A percentile compares a stretch with the other conserved stretches of the same genome.
Conservation (phyloP, 352 stramenopile genomes). For the Pythium grandisporangium region DNA sequence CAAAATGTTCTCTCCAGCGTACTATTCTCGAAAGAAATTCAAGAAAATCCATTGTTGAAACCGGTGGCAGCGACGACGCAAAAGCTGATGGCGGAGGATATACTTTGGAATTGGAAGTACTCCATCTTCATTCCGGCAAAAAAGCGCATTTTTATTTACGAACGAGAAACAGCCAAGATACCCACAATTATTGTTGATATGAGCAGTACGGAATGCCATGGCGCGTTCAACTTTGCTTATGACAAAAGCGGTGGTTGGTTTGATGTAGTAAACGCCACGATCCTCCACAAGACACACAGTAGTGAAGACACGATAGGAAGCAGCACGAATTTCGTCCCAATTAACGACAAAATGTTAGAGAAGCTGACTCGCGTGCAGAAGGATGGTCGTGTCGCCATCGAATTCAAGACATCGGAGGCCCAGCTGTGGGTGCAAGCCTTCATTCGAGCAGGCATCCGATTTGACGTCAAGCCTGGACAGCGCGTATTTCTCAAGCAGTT, state of each 20-base stretch:
- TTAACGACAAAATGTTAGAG: slow-evolving; percentile 17
- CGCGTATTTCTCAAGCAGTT: slow-evolving; percentile 46
- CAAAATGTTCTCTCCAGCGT: slow-evolving; percentile 38
- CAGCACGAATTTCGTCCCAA: slow-evolving; percentile 16
- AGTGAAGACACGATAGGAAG: slow-evolving; percentile 1
- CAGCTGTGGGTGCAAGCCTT: slow-evolving; percentile 53
- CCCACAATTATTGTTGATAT: slow-evolving; percentile 49
- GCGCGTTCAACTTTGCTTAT: slow-evolving; percentile 30
- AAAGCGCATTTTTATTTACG: slow-evolving; percentile 58
- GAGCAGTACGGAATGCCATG: slow-evolving; percentile 27
- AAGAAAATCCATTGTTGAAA: slow-evolving; percentile 19
- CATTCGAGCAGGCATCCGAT: slow-evolving; percentile 26
- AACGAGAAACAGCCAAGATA: slow-evolving; percentile 21
- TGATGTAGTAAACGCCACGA: slow-evolving; percentile 35
- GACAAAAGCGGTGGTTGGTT: slow-evolving; percentile 41
- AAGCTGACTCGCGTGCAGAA: slow-evolving; percentile 25
- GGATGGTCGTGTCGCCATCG: slow-evolving; percentile 26
- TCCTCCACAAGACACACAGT: slow-evolving; percentile 15
- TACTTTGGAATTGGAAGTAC: slow-evolving; percentile 70
- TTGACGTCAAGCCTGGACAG: slow-evolving; percentile 41
- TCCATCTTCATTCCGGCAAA: slow-evolving; percentile 39
- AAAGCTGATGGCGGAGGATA: slow-evolving; percentile 20
- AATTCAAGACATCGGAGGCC: slow-evolving; percentile 41
- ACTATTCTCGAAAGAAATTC: slow-evolving; percentile 25
- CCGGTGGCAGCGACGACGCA: slow-evolving; percentile 28